Conservation (phyloP, 176 grass and related monocot genomes). For the Bromus sterilis region DNA sequence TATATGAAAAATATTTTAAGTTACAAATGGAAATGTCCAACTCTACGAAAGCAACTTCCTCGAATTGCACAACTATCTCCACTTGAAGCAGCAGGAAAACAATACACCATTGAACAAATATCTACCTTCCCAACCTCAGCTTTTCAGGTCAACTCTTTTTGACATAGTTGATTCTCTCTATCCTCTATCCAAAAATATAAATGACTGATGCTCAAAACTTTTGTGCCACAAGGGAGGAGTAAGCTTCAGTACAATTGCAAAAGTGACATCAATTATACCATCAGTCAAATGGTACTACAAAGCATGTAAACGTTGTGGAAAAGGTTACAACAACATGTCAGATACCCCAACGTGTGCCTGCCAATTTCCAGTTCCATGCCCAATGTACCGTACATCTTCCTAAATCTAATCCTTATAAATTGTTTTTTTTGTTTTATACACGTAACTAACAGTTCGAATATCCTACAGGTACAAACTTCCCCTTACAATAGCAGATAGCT, state of each 20-base stretch:
- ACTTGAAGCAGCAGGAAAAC: not conserved
- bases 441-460: not conserved
- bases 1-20: not conserved
- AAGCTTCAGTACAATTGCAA: not conserved
- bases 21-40: not conserved
- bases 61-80: not conserved
- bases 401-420: not conserved
- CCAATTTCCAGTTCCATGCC: not conserved
- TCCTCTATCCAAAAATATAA: no score
- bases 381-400: not conserved
- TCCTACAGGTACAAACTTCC: not conserved
- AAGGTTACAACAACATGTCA: not conserved
- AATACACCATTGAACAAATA: not conserved
- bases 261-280: not conserved
- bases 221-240: not conserved
- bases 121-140: not conserved
- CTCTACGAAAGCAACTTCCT: not conserved
- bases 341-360: not conserved
- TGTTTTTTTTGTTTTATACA: not conserved
- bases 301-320: not conserved
- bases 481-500: not conserved
- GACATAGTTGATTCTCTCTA: not conserved
- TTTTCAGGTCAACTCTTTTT: not conserved
- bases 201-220: not conserved
- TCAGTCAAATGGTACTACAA: not conserved